Base-by-base conservation (phyloP, 2,329 filamentous ascomycete species). In the Monosporascus ibericus region DNA sequence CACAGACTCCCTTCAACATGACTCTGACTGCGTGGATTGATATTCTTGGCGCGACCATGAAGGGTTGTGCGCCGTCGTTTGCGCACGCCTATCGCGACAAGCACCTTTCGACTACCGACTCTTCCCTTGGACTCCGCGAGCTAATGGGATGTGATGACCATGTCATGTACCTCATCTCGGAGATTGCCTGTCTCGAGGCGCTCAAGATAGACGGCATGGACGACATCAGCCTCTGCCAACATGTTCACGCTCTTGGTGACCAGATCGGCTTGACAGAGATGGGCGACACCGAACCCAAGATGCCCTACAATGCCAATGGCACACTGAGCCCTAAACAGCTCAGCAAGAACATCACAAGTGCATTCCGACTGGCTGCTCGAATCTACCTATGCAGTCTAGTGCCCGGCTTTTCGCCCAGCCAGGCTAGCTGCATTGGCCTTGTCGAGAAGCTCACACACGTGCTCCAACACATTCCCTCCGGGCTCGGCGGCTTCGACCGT, bases 341-440 rank as follows among this genome's bases (percentile, higher is more conserved):
- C 58, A 87, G 86, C 67, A 85, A 82, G 70, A 96, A 95, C 76
- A 90, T 97, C 71, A 95, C 91, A 0, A 81, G 86, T 40, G 85
- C 95, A 44, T 99, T 95, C 82, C 89, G 92, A 63, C 77, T 95
- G 50, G 92, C 92, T 2, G 92, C 92, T 3, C 87, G 92, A 65
- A 91, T 99, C 73, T 96, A 96, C 72, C 85, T 97, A n/a, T 96
- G 91, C 83, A 92, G 89, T 66, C 79, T 99, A 37, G 89, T 97
- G 0, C 92, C 92, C 0, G 91, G 91, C 52, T 94, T 92, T 72
- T 85, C 86, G 62, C 87, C 88, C 47, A 79, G 78, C 52, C 86
- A 94, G 63, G 75, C 77, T 8, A 90, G 86, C 67, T 92, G 86
- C 64, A 76, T 87, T 63, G 85, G 85, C 59, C 79, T 97, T 24